These are phyloP conservation scores for Penicillium sp. DNA, from an alignment of 2,329 filamentous ascomycete species.

Conservation along the genomic window DNA sequence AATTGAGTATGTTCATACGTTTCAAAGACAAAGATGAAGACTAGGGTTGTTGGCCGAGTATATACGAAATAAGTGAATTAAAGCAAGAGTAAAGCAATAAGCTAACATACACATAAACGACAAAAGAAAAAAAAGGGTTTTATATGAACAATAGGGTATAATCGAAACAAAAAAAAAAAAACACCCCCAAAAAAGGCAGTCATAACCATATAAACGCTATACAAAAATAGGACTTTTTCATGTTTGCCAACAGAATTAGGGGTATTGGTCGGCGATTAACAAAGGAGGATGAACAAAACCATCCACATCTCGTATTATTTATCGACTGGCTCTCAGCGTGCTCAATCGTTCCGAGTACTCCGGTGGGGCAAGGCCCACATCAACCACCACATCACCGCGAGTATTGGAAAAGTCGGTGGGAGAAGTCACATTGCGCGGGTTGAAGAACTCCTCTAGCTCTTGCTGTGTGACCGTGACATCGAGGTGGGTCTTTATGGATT, in stretches of 20 bases:
- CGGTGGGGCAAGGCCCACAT: slow-evolving; percentile 18
- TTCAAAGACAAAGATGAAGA: background rate
- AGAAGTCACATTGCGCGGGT: slow-evolving; percentile 28
- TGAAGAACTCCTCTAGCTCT: slow-evolving; percentile 33
- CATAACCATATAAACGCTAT: background rate
- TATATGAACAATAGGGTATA: slow-evolving; percentile 1
- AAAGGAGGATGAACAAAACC: background rate
- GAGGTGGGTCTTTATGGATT: slow-evolving; percentile 10
- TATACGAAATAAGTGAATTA: background rate
- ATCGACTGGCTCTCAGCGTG: background rate
- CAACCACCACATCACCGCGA: slow-evolving; percentile 1
- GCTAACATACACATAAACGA: background rate
- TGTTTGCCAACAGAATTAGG: background rate
- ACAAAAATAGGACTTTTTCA: background rate
- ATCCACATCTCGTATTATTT: background rate
- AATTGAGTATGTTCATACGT: too few species aligned
- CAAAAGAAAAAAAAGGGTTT: background rate
- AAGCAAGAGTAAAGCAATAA: background rate
- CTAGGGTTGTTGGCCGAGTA: background rate
- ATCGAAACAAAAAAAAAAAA: background rate
- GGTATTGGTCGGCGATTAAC: slow-evolving; percentile 2
- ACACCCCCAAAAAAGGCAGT: background rate
- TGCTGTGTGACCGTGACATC: slow-evolving; percentile 25
- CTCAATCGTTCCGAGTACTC: slow-evolving; percentile 17
- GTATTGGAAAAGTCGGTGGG: background rate